These are phyloP conservation scores for Blastocrithidia nonstop DNA, from an alignment of 208 protist species.

Conservation along the genomic window DNA sequence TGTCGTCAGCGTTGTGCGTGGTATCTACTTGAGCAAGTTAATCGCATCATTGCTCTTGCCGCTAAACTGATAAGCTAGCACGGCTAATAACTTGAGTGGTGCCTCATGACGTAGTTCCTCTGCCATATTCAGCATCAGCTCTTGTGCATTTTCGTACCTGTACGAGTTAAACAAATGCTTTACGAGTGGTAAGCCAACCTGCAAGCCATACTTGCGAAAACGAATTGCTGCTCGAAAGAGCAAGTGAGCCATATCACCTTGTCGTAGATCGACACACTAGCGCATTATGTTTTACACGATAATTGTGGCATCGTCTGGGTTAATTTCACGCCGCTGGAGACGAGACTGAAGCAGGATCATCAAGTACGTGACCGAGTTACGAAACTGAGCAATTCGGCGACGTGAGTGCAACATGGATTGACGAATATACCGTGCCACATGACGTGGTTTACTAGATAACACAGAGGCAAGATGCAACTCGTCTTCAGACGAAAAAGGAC, in stretches of 20 bases:
- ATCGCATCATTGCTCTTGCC: slow-evolving; percentile 18
- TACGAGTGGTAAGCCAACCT: slow-evolving; percentile 36
- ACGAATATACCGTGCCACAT: slow-evolving; percentile 70
- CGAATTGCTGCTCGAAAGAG: slow-evolving; percentile 80
- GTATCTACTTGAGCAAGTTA: slow-evolving; percentile 27
- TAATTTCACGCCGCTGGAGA: slow-evolving; percentile 64
- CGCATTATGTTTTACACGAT: slow-evolving; percentile 76
- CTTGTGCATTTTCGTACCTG: slow-evolving; percentile 47
- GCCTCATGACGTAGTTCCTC: slow-evolving; percentile 50
- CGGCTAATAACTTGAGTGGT: slow-evolving; percentile 37
- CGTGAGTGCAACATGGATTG: slow-evolving; percentile 71
- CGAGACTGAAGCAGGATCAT: slow-evolving; percentile 80
- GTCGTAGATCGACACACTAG: slow-evolving; percentile 80
- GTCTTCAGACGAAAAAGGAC: slow-evolving; percentile 68
- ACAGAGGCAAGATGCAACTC: slow-evolving; percentile 55
- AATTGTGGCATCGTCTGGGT: slow-evolving; percentile 40
- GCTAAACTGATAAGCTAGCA: slow-evolving; percentile 57
- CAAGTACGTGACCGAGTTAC: slow-evolving; percentile 81
- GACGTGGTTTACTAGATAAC: slow-evolving; percentile 63
- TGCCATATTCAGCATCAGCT: slow-evolving; percentile 74
- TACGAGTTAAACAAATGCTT: slow-evolving; percentile 79
- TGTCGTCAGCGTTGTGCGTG: slow-evolving; percentile 13
- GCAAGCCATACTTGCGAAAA: slow-evolving; percentile 77
- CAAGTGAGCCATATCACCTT: slow-evolving; percentile 83
- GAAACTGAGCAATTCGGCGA: slow-evolving; percentile 62